A percentile compares a stretch with the other conserved stretches of the same genome.
These are phyloP conservation scores for Stephania yunnanensis DNA, from an alignment of 164 flowering plant species.

Conservation along the genomic window DNA sequence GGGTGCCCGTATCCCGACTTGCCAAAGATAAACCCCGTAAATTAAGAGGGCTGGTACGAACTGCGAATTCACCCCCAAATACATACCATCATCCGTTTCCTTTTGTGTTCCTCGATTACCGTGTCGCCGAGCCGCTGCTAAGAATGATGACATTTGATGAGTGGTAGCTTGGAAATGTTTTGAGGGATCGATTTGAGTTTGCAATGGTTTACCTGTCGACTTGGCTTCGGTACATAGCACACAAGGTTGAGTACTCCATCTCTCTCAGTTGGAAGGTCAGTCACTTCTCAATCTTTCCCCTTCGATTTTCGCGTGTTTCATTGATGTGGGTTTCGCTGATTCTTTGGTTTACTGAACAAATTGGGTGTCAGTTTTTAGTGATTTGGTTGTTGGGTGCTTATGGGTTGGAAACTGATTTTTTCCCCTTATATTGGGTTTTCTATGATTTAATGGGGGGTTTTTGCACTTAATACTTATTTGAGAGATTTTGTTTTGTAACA, in stretches of 20 bases:
- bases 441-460: too few relatives aligned
- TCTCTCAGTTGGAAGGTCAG: slow-evolving; percentile 45
- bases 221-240: slow-evolving; percentile 57
- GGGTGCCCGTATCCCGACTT: too few relatives aligned
- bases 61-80: too few relatives aligned
- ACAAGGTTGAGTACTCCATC: slow-evolving; percentile 63
- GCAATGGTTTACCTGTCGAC: slow-evolving; percentile 39
- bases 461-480: too few relatives aligned
- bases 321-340: neutral
- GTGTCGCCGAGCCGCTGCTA: too few relatives aligned
- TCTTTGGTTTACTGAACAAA: neutral
- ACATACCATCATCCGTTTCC: too few relatives aligned
- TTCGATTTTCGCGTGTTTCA: neutral
- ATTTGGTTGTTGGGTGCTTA: neutral
- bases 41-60: too few relatives aligned
- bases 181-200: slow-evolving; percentile 2
- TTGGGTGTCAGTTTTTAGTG: neutral
- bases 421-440: too few relatives aligned
- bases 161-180: neutral
- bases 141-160: neutral
- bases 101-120: too few relatives aligned
- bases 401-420: too few relatives aligned
- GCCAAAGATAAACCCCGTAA: too few relatives aligned
- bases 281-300: neutral
- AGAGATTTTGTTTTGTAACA: too few relatives aligned